These are phyloP conservation scores for Combretum micranthum DNA, from an alignment of 345 rosid genomes.

Conservation along the genomic window DNA sequence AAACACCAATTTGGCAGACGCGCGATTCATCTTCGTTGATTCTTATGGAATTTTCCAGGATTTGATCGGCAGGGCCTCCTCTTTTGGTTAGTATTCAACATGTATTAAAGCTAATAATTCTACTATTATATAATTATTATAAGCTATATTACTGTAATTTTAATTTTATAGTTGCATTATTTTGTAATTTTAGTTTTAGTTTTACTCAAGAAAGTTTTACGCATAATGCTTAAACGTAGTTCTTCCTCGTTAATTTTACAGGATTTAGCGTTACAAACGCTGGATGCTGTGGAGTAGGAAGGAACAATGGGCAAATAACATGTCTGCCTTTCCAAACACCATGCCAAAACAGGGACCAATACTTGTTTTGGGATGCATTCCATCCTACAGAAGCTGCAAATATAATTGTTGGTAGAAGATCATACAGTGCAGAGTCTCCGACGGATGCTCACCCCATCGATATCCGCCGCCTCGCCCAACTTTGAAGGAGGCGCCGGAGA, in stretches of 20 bases:
- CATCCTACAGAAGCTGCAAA: conserved; percentile 42
- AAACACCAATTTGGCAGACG: conserved; percentile 30
- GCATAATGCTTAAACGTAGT: no score
- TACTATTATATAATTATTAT: no score
- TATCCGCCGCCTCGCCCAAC: conserved; percentile 18
- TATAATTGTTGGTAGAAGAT: conserved; percentile 20
- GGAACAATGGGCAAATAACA: conserved; percentile 37
- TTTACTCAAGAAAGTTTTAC: no score
- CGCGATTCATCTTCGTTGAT: conserved; percentile 26
- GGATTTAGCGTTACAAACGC: conserved; percentile 25
- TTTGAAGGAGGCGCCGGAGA: conserved; percentile 7
- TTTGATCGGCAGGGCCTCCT: conserved; percentile 4
- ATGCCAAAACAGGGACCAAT: conserved; percentile 22
- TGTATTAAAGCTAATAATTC: no score
- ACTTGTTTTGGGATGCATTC: conserved; percentile 40
- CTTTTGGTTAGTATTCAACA: conserved; percentile 1
- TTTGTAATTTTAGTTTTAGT: no score
- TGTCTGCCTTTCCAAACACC: conserved; percentile 32
- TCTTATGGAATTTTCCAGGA: conserved; percentile 30
- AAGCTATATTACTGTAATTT: no score
- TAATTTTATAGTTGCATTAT: no score
- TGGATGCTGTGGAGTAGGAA: conserved; percentile 37
- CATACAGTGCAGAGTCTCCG: conserved; percentile 20
- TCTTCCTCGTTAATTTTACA: neutral
- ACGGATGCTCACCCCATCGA: conserved; percentile 17